These are phyloP conservation scores for Aphanomyces astaci DNA, from an alignment of 352 stramenopile species.

Conservation along the genomic window DNA sequence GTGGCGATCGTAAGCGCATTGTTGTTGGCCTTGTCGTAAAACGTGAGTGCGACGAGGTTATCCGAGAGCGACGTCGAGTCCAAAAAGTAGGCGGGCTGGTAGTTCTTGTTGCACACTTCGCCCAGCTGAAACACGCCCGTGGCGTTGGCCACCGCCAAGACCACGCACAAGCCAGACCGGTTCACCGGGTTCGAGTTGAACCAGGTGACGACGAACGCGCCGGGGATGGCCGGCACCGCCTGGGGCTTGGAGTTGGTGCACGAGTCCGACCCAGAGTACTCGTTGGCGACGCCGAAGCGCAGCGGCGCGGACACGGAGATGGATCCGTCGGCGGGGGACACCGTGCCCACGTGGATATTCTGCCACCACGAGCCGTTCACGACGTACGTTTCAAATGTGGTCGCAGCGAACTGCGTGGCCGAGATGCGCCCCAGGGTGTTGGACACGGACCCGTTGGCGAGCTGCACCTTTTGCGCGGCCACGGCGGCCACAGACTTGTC, in stretches of 20 bases:
- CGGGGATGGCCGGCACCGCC: constrained; percentile 50
- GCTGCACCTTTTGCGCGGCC: constrained; percentile 40
- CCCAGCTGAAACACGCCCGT: constrained; percentile 28
- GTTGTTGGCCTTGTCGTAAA: constrained; percentile 65
- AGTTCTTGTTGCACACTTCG: constrained; percentile 44
- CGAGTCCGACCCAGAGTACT: constrained; percentile 26
- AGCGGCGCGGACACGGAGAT: constrained; percentile 51
- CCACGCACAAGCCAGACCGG: constrained; percentile 50
- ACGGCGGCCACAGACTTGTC: constrained; percentile 37
- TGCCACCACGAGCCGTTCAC: constrained; percentile 41
- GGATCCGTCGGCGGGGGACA: constrained; percentile 39
- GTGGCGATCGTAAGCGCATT: constrained; percentile 61
- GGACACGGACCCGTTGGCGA: constrained; percentile 25
- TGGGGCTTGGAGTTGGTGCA: constrained; percentile 55
- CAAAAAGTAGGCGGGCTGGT: constrained; percentile 62
- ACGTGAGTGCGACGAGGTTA: constrained; percentile 49
- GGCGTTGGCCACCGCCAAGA: constrained; percentile 30
- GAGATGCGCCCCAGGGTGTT: constrained; percentile 63
- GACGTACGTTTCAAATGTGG: constrained; percentile 63
- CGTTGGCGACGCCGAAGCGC: constrained; percentile 43
- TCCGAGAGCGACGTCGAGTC: constrained; percentile 59
- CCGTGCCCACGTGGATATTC: constrained; percentile 41
- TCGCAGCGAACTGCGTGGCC: constrained; percentile 49
- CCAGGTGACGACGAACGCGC: constrained; percentile 59
- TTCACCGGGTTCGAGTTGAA: constrained; percentile 43